A percentile compares a stretch with the other conserved stretches of the same genome.
phyloP scores from a whole-genome alignment of 306 rosid species.

The Prunus mongolica region DNA sequence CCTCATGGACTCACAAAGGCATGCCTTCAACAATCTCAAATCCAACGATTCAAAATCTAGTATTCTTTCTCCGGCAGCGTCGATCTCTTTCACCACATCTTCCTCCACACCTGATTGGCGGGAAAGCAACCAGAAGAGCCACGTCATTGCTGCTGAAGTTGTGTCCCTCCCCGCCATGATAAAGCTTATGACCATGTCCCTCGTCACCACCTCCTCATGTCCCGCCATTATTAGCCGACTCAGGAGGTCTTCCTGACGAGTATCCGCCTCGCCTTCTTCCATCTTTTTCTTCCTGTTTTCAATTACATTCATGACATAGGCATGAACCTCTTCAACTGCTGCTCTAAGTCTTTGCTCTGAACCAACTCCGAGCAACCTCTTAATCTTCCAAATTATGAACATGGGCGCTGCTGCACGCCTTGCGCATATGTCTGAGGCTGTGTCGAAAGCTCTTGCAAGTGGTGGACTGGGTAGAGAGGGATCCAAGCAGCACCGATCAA shows the following conservation, averaged over 20 bases:
- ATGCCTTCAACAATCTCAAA: slow-evolving; percentile 55
- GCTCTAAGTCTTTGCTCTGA: slow-evolving; percentile 54
- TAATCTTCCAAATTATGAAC: slow-evolving; percentile 65
- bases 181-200: slow-evolving; percentile 82
- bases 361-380: slow-evolving; percentile 71
- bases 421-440: slow-evolving; percentile 70
- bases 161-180: slow-evolving; percentile 95
- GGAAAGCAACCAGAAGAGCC: slow-evolving; percentile 84
- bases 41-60: slow-evolving; percentile 47
- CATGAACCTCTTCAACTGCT: slow-evolving; percentile 54
- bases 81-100: slow-evolving; percentile 48
- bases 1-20: slow-evolving; percentile 82
- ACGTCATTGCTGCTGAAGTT: slow-evolving; percentile 84
- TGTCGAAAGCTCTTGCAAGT: slow-evolving; percentile 54
- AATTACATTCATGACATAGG: slow-evolving; percentile 48
- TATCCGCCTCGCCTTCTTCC: not conserved
- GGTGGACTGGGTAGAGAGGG: slow-evolving; percentile 39
- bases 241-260: slow-evolving; percentile 46
- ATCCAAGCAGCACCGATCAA: slow-evolving; percentile 42
- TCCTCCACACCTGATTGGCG: slow-evolving; percentile 31
- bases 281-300: slow-evolving; percentile 33
- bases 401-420: slow-evolving; percentile 68
- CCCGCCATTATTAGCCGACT: slow-evolving; percentile 53
- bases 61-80: not conserved
- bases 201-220: slow-evolving; percentile 50